Conservation (phyloP, 1,139 yeast genomes). For the Yamadazyma sp. region DNA sequence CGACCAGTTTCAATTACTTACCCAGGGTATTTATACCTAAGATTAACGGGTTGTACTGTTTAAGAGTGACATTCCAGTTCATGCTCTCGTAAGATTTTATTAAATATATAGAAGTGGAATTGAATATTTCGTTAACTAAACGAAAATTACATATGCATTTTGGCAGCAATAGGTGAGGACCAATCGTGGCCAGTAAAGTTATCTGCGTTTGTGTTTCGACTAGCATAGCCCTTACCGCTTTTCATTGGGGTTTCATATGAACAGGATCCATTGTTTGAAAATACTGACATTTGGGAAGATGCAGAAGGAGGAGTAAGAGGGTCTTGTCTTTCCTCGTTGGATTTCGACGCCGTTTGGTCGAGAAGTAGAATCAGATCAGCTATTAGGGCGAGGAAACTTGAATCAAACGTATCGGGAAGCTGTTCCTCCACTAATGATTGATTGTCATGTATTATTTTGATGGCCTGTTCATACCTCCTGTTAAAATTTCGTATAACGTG, state of each 20-base stretch:
- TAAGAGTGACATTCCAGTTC: too few species aligned
- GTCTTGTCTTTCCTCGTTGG: conserved; percentile 14
- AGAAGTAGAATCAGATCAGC: conserved; percentile 25
- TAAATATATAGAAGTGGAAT: conserved; percentile 2
- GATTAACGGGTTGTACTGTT: too few species aligned
- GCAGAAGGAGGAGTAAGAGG: conserved; percentile 47
- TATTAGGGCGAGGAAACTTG: neutral
- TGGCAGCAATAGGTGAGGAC: conserved; percentile 13
- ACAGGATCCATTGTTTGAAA: conserved; percentile 19
- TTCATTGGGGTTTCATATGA: conserved; percentile 12
- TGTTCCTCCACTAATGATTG: conserved; percentile 19
- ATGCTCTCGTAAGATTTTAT: neutral
- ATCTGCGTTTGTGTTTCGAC: conserved; percentile 3
- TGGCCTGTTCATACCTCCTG: conserved; percentile 23
- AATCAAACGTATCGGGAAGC: conserved; percentile 6
- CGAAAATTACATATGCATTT: conserved; percentile 9
- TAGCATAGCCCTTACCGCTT: neutral
- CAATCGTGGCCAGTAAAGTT: conserved; percentile 6
- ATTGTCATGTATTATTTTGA: conserved; percentile 27
- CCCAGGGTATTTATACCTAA: conserved; percentile 78
- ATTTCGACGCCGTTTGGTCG: conserved; percentile 12
- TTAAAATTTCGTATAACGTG: conserved; percentile 39
- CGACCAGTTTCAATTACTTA: conserved; percentile 89
- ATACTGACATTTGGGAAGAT: conserved; percentile 40
- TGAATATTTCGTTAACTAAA: conserved; percentile 1